Base-by-base conservation (phyloP, 2,329 filamentous ascomycete species). In the Aureobasidium sp. region DNA sequence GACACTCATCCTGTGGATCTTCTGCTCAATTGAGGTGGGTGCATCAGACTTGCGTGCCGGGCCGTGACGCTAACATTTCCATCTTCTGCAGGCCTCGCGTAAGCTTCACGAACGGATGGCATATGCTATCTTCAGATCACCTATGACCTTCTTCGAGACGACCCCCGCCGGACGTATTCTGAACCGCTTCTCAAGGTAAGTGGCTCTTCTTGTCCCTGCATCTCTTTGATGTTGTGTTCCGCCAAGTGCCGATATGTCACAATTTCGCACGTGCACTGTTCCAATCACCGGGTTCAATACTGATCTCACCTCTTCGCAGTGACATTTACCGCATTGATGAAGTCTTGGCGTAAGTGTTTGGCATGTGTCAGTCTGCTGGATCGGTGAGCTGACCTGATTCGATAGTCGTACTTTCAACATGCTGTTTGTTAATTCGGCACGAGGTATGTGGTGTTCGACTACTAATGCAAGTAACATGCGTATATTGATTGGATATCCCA, bases 111-210 rank as follows among this genome's bases (percentile, higher is more conserved):
- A 97, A 77, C 84, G 90, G 66, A 97, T 99, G 94, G 93, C 93
- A 47, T 94, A 89, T 69, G 91, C 94, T 19, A 97, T 97, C 68
- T 99, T 99, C 82, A 85, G 94, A 67, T 95, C 91, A 40, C 95
- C 94, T 60, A 99, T 99, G 94, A 94, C 86, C 68, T 99, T 99
- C 77, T 99, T 99, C 69, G 95, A 99, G 73, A 96, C 92, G 0
- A 99, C 94, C 1, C 94, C 94, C 2, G 88, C 92, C 65, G 94
- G 94, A n/a, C 86, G 95, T 62, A 97, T 99, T 69, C 80, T 99
- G 63, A 99, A 99, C 74, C 84, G 94, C 60, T 99, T 99, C 75
- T 97, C 93, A 17, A 95, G 88, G 87, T 89, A 75, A 66, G 84
- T 45, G 53, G 27, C 69, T 29, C 22, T 35, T 58, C 19, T 45